Percentiles rank a stretch among this genome's conserved stretches.
These are phyloP conservation scores for Scedosporium dehoogii DNA, from an alignment of 2,329 filamentous ascomycete genomes.

Conservation along the genomic window DNA sequence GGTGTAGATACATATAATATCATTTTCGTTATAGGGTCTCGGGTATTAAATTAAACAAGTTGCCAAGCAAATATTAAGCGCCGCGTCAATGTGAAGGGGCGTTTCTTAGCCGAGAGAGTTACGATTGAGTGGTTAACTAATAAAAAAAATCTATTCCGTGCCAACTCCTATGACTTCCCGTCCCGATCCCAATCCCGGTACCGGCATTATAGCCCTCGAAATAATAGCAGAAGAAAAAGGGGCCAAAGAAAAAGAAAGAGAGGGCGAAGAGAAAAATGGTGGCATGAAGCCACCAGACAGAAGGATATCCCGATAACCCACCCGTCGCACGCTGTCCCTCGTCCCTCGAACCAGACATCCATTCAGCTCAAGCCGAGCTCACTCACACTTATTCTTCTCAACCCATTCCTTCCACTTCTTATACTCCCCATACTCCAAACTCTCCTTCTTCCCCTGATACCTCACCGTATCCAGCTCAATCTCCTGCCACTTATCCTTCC, in stretches of 20 bases:
- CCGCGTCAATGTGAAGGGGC: neutral
- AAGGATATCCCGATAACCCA: too few species aligned
- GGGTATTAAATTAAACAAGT: neutral
- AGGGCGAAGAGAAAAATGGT: neutral
- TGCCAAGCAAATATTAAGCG: neutral
- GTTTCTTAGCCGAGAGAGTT: neutral
- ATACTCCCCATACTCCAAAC: conserved; percentile 62
- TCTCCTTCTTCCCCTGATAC: conserved; percentile 78
- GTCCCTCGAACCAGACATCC: neutral
- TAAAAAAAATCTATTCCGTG: neutral
- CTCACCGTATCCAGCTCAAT: conserved; percentile 70
- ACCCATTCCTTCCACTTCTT: conserved; percentile 72
- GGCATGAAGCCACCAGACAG: too few species aligned
- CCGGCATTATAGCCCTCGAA: neutral
- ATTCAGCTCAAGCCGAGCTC: neutral
- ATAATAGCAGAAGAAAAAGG: neutral
- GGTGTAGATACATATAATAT: neutral
- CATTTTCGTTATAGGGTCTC: too few species aligned
- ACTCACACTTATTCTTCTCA: conserved; percentile 19
- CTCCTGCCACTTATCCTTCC: conserved; percentile 67
- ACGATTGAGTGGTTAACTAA: neutral
- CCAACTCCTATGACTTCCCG: neutral
- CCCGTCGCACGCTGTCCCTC: neutral
- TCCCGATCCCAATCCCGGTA: neutral
- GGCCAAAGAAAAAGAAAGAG: neutral